phyloP scores from a whole-genome alignment of 371 early-diverging fungal genomes.

The Entomophthora muscae region DNA sequence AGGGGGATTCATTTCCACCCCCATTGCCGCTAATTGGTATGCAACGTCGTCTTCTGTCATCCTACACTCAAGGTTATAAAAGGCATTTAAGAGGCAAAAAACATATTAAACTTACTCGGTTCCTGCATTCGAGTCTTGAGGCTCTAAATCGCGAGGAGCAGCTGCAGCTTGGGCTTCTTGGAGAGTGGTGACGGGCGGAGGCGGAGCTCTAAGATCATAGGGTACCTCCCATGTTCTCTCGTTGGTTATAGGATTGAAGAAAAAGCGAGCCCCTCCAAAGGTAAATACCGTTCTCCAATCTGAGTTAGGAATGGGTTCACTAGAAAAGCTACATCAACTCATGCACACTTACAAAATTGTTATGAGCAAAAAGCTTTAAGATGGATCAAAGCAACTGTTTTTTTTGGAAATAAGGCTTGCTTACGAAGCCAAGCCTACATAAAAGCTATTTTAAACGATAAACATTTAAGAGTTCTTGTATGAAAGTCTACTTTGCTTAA shows the following conservation, averaged over 20 bases:
- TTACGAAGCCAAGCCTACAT: neutral
- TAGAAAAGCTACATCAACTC: too few species aligned
- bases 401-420: neutral
- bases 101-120: neutral
- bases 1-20: neutral
- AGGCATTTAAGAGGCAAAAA: too few species aligned
- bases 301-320: neutral
- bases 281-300: neutral
- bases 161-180: neutral
- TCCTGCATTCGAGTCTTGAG: neutral
- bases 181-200: neutral
- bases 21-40: neutral
- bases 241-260: neutral
- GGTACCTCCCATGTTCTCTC: neutral
- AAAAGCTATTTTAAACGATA: neutral
- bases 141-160: neutral
- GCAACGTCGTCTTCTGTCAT: neutral
- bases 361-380: neutral
- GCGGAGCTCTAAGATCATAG: neutral
- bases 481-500: neutral
- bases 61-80: too few species aligned
- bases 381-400: neutral
- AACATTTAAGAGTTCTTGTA: neutral
- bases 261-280: neutral
- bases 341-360: too few species aligned